Percentiles rank a stretch among this genome's conserved stretches.
Evolutionary conservation across 257 asterid species (phyloP).

Genomic region (Linaria vulgaris): DNA sequence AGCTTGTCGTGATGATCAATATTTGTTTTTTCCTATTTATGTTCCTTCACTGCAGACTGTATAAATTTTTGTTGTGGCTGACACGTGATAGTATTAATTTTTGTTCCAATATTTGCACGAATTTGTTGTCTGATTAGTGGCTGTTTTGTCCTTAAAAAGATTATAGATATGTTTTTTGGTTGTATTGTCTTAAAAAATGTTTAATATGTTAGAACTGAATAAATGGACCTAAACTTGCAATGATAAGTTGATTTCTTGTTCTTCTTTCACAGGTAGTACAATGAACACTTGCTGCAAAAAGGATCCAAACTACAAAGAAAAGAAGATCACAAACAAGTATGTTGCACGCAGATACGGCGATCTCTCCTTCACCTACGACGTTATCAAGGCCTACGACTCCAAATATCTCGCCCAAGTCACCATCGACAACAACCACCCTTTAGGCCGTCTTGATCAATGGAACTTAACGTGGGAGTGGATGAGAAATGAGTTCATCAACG

Average conservation of each 20-base stretch:
- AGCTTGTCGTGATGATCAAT: neutral
- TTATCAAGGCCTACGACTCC: slow-evolving; percentile 56
- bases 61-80: no score
- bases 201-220: neutral
- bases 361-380: slow-evolving; percentile 71
- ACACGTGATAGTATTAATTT: no score
- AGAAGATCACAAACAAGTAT: slow-evolving; percentile 43
- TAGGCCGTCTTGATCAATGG: slow-evolving; percentile 95
- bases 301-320: slow-evolving; percentile 73
- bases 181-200: no score
- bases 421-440: slow-evolving; percentile 74
- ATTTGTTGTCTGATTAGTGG: no score
- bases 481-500: slow-evolving; percentile 84
- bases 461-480: slow-evolving; percentile 96
- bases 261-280: slow-evolving; percentile 43
- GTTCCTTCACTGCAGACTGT: no score
- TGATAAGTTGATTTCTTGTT: neutral
- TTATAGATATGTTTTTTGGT: no score
- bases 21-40: no score
- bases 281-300: slow-evolving; percentile 71
- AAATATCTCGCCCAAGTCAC: slow-evolving; percentile 80
- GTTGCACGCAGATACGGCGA: slow-evolving; percentile 59
- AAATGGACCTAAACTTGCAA: neutral
- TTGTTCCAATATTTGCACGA: no score
- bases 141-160: no score